phyloP scores from a whole-genome alignment of 2,329 filamentous ascomycete species.

The Nectriaceae sp. region DNA sequence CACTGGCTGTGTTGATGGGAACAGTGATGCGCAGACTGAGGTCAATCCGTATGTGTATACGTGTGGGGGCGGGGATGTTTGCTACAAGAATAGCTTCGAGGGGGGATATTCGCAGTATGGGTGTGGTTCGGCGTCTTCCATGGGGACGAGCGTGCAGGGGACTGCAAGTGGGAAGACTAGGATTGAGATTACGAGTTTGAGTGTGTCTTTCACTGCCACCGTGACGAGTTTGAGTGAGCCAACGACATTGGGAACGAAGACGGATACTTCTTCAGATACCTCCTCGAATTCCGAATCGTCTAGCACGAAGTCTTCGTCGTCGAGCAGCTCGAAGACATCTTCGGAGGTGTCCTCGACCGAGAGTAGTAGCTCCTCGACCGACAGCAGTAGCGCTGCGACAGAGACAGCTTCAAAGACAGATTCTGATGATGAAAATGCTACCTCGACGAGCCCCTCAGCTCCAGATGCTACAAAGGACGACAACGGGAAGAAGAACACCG shows the following conservation, averaged over 20 bases:
- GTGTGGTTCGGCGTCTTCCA: constrained; percentile 50
- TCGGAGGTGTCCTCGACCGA: constrained; percentile 7
- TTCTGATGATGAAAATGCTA: constrained; percentile 19
- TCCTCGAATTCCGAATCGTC: constrained; percentile 12
- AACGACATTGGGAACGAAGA: constrained; percentile 40
- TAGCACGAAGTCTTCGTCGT: constrained; percentile 12
- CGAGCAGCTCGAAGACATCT: not conserved
- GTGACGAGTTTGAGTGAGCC: constrained; percentile 40
- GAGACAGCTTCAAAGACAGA: constrained; percentile 21
- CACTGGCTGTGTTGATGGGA: constrained; percentile 57
- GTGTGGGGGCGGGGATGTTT: constrained; percentile 52
- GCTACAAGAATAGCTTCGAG: constrained; percentile 57
- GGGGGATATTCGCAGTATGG: constrained; percentile 60
- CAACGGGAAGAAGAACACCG: constrained; percentile 38
- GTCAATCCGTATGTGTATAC: constrained; percentile 59
- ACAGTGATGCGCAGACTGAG: constrained; percentile 50
- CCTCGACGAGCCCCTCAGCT: constrained; percentile 26
- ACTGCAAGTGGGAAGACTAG: constrained; percentile 44
- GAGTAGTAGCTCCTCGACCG: constrained; percentile 6
- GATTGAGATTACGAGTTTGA: constrained; percentile 40
- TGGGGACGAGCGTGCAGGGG: constrained; percentile 51
- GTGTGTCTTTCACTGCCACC: constrained; percentile 42
- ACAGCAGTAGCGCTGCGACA: constrained; percentile 2
- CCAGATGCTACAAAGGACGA: constrained; percentile 30
- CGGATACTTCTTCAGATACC: not conserved